A percentile compares a stretch with the other conserved stretches of the same genome.
These are phyloP conservation scores for Cylindrodendrum hubeiense DNA, from an alignment of 2,329 filamentous ascomycete species.

Conservation along the genomic window DNA sequence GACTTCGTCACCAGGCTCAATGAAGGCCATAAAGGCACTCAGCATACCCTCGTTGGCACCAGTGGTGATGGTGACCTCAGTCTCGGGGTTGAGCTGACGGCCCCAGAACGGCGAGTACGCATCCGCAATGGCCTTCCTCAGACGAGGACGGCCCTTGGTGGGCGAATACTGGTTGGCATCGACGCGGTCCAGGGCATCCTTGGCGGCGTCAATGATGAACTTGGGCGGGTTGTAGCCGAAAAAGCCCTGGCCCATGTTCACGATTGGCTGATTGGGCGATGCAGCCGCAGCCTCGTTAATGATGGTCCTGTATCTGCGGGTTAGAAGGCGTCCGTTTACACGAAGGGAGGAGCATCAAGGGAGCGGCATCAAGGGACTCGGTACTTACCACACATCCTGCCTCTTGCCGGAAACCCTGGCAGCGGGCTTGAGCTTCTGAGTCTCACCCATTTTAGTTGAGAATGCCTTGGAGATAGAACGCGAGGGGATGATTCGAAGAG, in stretches of 20 bases:
- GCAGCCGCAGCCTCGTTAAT: slow-evolving; percentile 75
- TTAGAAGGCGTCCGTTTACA: background rate
- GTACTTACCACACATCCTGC: slow-evolving; percentile 65
- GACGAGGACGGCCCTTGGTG: slow-evolving; percentile 89
- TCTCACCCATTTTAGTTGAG: slow-evolving; percentile 55
- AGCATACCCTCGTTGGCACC: slow-evolving; percentile 95
- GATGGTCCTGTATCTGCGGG: slow-evolving; percentile 64
- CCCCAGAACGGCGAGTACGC: slow-evolving; percentile 94
- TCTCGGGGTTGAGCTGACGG: slow-evolving; percentile 84
- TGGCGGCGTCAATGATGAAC: slow-evolving; percentile 93
- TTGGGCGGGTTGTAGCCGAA: slow-evolving; percentile 94
- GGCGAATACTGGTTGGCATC: slow-evolving; percentile 99
- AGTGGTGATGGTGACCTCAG: slow-evolving; percentile 94
- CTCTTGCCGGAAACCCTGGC: slow-evolving; percentile 62
- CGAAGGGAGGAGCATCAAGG: no score
- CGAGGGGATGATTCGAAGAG: slow-evolving; percentile 35
- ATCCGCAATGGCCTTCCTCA: slow-evolving; percentile 93
- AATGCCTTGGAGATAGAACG: slow-evolving; percentile 35
- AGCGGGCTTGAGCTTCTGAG: slow-evolving; percentile 62
- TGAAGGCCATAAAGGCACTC: slow-evolving; percentile 97
- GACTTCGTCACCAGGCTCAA: slow-evolving; percentile 94
- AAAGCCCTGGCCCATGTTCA: slow-evolving; percentile 77
- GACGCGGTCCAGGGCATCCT: slow-evolving; percentile 87
- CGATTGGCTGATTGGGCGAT: slow-evolving; percentile 72
- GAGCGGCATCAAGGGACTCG: background rate